Evolutionary conservation across 1,284 basidiomycete genomes (phyloP), one percentile per base, ranked within the genome.

Genomic region (Microbotryum lychnidis-dioicae): DNA sequence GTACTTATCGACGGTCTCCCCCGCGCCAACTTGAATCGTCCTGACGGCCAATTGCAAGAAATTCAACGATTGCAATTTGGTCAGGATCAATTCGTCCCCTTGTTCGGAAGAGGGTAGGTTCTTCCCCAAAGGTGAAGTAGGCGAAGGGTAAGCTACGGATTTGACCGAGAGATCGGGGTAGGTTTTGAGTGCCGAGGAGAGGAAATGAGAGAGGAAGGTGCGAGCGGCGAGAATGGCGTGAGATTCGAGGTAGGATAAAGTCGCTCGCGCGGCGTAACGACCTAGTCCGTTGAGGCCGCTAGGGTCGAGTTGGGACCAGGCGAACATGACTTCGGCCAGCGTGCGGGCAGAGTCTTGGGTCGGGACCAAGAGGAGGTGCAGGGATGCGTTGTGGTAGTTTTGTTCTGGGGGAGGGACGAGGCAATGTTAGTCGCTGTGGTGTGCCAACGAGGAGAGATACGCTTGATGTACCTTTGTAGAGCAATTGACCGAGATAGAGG

Each of bases 201-300:
- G 79, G 74, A 88, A 90, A 59, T 84, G 82, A 20, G 80, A 79
- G 73, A 93, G 84, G 79, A 94, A 93, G 16, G 86, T 83, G 23
- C 84, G 83, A 5, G 91, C 88, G 8, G 88, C 88, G 25, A 90
- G 82, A 71, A 96, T 85, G 69, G 90, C 90, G 14, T 89, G 89
- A 58, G 90, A 86, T 65, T 85, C 82, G n/a, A 96, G 80, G 75
- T 87, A 91, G 59, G 88, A 89, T 58, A 94, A 79, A 9, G 83
- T 84, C 42, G 89, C 91, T 54, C 88, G 84, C 25, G 89, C 77
- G 46, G 89, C 87, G 76, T 91, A 93, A 31, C 81, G 79, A 8
- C 87, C 89, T 14, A 67, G 61, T 3, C 49, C 65, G 3, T 48
- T 25, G 49, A 81, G 60, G n/a, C 58, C 62, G 50, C 65, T 60